Evolutionary conservation across 2,329 filamentous ascomycete species (phyloP).

Genomic region (Dryadomyces quercivorus): DNA sequence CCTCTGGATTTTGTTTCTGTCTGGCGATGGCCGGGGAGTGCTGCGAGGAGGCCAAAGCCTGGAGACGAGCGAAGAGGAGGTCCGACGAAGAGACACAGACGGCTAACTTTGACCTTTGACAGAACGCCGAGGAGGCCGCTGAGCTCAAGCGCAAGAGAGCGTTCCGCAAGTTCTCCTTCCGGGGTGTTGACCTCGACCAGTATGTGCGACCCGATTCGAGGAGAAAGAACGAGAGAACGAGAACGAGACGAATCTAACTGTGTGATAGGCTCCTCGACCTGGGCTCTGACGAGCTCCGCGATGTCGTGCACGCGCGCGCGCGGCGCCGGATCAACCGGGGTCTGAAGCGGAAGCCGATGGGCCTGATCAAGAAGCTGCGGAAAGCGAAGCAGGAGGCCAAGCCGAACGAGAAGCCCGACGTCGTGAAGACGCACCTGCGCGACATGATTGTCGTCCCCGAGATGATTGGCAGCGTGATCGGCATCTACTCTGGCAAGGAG

Average conservation of each 20-base stretch:
- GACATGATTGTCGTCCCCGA: slow-evolving; percentile 99
- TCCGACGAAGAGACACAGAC: background rate
- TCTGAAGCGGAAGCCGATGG: slow-evolving; percentile 99
- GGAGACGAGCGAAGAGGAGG: background rate
- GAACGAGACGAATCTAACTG: background rate
- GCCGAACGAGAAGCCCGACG: slow-evolving; percentile 99
- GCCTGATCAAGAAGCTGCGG: slow-evolving; percentile 99
- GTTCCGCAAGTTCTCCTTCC: slow-evolving; percentile 99
- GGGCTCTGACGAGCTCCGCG: slow-evolving; percentile 93
- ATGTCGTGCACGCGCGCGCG: slow-evolving; percentile 98
- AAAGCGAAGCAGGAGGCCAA: slow-evolving; percentile 98
- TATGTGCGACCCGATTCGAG: slow-evolving; percentile 56
- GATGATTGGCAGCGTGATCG: slow-evolving; percentile 98
- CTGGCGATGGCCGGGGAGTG: slow-evolving; percentile 2
- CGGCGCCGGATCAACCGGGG: slow-evolving; percentile 99
- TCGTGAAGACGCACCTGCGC: slow-evolving; percentile 98
- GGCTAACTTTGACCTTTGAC: slow-evolving; percentile 11
- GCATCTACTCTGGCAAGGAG: slow-evolving; percentile 99
- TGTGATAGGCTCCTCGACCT: slow-evolving; percentile 87
- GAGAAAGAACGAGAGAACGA: background rate
- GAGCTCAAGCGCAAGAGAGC: slow-evolving; percentile 99
- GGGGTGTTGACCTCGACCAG: slow-evolving; percentile 98
- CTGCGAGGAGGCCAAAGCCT: background rate
- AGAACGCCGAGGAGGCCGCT: slow-evolving; percentile 97
- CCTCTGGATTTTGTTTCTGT: background rate